Conservation (phyloP, 1,284 basidiomycete genomes). For the Apiotrichum gracile region DNA sequence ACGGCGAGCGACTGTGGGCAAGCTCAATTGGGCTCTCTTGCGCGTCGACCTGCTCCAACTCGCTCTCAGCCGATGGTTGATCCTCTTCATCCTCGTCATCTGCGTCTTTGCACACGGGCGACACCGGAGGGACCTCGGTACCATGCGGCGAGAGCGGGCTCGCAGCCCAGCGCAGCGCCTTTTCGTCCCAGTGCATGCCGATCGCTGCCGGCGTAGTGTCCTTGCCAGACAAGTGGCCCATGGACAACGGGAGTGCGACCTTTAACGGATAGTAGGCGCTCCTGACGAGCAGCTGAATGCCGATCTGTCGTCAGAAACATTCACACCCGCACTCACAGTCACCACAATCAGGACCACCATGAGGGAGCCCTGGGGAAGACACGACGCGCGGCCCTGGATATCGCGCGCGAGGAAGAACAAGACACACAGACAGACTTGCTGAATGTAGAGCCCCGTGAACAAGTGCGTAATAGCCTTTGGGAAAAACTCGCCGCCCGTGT, state of each 20-base stretch:
- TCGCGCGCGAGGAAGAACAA: slow-evolving; percentile 69
- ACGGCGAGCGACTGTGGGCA: no score
- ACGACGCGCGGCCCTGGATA: slow-evolving; percentile 24
- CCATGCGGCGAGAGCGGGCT: background rate
- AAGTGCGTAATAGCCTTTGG: slow-evolving; percentile 87
- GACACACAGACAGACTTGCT: slow-evolving; percentile 69
- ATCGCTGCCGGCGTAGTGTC: slow-evolving; percentile 6
- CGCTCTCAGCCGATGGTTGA: no score
- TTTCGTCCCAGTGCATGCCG: background rate
- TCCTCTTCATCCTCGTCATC: background rate
- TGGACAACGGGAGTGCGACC: slow-evolving; percentile 64
- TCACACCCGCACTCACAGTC: slow-evolving; percentile 49
- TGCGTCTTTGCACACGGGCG: no score
- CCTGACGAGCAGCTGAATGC: slow-evolving; percentile 62
- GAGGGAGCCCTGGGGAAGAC: slow-evolving; percentile 67
- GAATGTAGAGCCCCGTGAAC: slow-evolving; percentile 85
- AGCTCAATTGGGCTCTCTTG: no score
- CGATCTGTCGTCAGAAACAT: slow-evolving; percentile 38
- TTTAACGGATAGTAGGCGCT: slow-evolving; percentile 57
- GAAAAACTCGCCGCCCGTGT: slow-evolving; percentile 94
- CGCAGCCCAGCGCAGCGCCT: background rate
- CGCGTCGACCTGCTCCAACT: no score
- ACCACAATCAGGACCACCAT: slow-evolving; percentile 76
- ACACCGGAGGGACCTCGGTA: background rate
- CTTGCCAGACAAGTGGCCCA: slow-evolving; percentile 62